Base-by-base conservation (phyloP, 2,329 filamentous ascomycete genomes). In the Nemania sp. region DNA sequence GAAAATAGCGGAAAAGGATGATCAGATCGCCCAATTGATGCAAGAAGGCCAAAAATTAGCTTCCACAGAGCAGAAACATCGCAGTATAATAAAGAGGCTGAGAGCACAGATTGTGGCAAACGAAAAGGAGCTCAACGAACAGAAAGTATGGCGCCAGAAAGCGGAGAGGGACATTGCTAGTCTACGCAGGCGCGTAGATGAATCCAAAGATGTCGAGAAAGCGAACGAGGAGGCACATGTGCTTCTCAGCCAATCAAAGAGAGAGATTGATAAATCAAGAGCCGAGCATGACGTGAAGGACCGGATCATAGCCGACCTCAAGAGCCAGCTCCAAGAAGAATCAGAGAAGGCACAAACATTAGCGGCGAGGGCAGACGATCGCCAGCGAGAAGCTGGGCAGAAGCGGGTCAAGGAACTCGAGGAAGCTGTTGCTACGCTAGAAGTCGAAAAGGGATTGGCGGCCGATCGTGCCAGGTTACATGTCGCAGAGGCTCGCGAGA, bases 1-100 rank as follows among this genome's bases (percentile, higher is more conserved):
- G 69, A 91, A 89, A 66, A 71, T 97, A 12, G 89, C 90, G 1
- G 91, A 96, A 65, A 96, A 91, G 67, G 92, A 97, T 64, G 86
- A 93, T 64, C 90, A 90, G 68, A 95, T 97, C 64, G 90, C 92
- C 2, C 76, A 92, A 41, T 76, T 99, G 11, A 89, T 99, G 79
- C 88, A 96, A 63, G 94, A 99, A 74, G 94, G 95, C 0, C 89
- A 94, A 64, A 91, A 88, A 61, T 79, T 97, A 7, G 92, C 91
- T 1, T 89, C 88, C 63, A 89, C 83, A 0, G 94, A 99, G 69
- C 83, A 97, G 71, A 91, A 91, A 66, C 86, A 95, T 60, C 80
- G 93, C 56, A 83, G 83, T 5, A 86, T 87, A 3, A 89, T 97
- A 64, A 96, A 94, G 71, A 92, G 90, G 66, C 73, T 97, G 54